Percentiles rank a stretch among this genome's conserved stretches.
Conservation (phyloP, 2,329 filamentous ascomycete species). For the Hypoxylon sp. region DNA sequence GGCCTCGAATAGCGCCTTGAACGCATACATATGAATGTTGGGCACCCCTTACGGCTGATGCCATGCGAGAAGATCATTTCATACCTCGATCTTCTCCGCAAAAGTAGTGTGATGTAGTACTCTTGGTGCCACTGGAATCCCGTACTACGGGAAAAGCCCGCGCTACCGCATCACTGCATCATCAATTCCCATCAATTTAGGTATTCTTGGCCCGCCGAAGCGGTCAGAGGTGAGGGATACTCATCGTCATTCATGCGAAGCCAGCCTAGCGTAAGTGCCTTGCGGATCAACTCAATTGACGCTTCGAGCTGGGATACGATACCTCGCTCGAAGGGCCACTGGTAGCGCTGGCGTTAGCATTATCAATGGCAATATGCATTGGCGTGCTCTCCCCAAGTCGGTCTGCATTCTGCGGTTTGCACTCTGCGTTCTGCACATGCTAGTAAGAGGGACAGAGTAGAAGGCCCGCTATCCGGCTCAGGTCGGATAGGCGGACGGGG, state of each 20-base stretch:
- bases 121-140: constrained; percentile 34
- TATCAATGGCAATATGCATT: constrained; percentile 37
- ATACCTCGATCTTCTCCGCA: constrained; percentile 47
- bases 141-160: constrained; percentile 37
- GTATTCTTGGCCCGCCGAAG: constrained; percentile 34
- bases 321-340: constrained; percentile 33
- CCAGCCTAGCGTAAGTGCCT: constrained; percentile 26
- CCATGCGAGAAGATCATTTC: constrained; percentile 42
- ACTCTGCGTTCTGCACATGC: constrained; percentile 35
- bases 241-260: constrained; percentile 36
- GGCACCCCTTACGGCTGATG: constrained; percentile 32
- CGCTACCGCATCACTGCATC: constrained; percentile 40
- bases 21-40: constrained; percentile 38
- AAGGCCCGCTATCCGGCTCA: constrained; percentile 41
- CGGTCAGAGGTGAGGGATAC: constrained; percentile 38
- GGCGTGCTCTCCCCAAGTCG: constrained; percentile 30
- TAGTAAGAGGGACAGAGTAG: constrained; percentile 33
- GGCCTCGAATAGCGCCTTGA: constrained; percentile 34
- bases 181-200: constrained; percentile 31
- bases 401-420: constrained; percentile 38
- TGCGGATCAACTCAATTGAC: constrained; percentile 38
- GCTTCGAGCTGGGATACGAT: constrained; percentile 28
- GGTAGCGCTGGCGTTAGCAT: constrained; percentile 33
- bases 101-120: constrained; percentile 43
- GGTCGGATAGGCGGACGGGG: constrained; percentile 43